Evolutionary conservation across 129 eudicot species (phyloP).

Genomic region (Deinandra increscens): DNA sequence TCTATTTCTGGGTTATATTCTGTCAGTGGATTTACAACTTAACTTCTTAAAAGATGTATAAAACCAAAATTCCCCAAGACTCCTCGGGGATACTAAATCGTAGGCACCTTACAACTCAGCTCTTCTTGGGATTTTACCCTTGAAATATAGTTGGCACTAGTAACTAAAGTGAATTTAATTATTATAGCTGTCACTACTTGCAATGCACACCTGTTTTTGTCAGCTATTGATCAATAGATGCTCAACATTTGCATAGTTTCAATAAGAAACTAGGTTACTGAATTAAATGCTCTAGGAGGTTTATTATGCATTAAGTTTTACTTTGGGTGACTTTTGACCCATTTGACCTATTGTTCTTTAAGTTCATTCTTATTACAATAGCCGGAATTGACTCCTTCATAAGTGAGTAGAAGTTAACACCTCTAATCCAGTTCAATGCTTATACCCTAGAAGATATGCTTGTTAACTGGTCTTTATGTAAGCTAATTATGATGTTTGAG

Average conservation of each 20-base stretch:
- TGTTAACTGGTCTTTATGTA: conserved; percentile 3
- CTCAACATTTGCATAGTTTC: neutral
- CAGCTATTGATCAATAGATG: neutral
- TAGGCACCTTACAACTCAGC: neutral
- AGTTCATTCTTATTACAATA: neutral
- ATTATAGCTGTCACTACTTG: neutral
- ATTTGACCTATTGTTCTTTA: neutral
- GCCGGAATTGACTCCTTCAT: neutral
- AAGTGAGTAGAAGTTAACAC: neutral
- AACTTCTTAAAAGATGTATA: neutral
- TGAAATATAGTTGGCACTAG: neutral
- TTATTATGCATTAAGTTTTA: too few relatives aligned
- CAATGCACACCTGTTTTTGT: neutral
- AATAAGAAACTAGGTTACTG: neutral
- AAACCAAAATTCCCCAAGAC: neutral
- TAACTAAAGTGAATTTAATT: neutral
- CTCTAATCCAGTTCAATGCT: neutral
- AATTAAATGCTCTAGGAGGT: neutral
- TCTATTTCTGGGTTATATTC: neutral
- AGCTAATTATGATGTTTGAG: conserved; percentile 16
- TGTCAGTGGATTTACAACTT: neutral
- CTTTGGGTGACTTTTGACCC: too few relatives aligned
- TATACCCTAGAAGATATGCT: neutral
- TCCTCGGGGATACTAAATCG: neutral
- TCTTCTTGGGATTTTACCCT: neutral